phyloP scores from a whole-genome alignment of 495 filamentous ascomycete species.

The Ramalina intermedia region DNA sequence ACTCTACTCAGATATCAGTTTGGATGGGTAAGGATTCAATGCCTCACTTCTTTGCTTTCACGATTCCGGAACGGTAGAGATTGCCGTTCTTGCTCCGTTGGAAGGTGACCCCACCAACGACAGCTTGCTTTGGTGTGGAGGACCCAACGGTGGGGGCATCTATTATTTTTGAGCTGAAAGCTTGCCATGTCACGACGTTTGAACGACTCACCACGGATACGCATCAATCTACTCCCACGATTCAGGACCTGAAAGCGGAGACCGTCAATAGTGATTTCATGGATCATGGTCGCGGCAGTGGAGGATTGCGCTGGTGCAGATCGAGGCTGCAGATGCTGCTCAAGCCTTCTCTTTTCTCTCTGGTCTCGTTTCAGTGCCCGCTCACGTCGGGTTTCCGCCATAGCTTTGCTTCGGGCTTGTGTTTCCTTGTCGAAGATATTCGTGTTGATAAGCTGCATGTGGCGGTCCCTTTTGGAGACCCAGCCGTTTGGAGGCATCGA shows the following conservation, averaged over 20 bases:
- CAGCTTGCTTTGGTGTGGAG: constrained; percentile 64
- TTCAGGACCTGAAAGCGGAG: constrained; percentile 61
- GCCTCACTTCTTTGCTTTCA: constrained; percentile 53
- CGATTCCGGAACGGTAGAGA: constrained; percentile 59
- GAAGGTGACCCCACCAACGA: constrained; percentile 72
- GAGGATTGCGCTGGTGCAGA: constrained; percentile 2
- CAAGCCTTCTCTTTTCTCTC: constrained; percentile 48
- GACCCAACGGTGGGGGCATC: constrained; percentile 49
- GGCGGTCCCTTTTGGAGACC: constrained; percentile 69
- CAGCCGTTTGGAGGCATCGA: constrained; percentile 32
- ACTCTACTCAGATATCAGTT: background rate
- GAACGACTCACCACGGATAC: constrained; percentile 48
- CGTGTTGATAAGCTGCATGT: constrained; percentile 80
- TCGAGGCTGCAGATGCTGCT: constrained; percentile 25
- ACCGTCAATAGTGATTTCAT: constrained; percentile 62
- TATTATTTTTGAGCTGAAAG: constrained; percentile 33
- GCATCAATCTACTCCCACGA: constrained; percentile 74
- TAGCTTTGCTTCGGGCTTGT: constrained; percentile 54
- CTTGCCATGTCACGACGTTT: background rate
- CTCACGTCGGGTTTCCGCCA: constrained; percentile 53
- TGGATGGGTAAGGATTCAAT: background rate
- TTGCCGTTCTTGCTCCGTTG: constrained; percentile 86
- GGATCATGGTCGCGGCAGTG: constrained; percentile 25
- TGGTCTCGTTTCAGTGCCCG: constrained; percentile 45
- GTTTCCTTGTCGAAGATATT: constrained; percentile 65